Evolutionary conservation across 2,329 filamentous ascomycete species (phyloP).

Genomic region (Cladosporium halotolerans): DNA sequence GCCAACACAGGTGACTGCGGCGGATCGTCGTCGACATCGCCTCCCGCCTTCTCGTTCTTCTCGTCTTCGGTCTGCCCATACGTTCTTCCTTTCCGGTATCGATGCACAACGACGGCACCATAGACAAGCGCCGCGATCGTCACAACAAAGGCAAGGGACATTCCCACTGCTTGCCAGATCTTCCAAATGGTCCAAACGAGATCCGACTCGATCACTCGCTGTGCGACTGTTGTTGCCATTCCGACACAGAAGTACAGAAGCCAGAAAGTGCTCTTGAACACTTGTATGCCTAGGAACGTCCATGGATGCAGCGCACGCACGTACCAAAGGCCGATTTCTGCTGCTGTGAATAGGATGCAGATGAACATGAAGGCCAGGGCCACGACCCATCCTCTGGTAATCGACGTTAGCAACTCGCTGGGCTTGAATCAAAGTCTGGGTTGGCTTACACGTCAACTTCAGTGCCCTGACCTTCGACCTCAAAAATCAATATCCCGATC

Average conservation of each 20-base stretch:
- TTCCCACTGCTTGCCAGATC: constrained; percentile 3
- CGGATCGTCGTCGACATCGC: not conserved
- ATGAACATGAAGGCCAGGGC: constrained; percentile 8
- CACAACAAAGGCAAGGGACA: not conserved
- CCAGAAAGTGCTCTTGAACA: constrained; percentile 18
- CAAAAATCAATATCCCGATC: constrained; percentile 1
- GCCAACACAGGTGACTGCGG: not conserved
- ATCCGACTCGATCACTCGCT: constrained; percentile 1
- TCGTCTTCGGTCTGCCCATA: not conserved
- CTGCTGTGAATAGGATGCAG: constrained; percentile 9
- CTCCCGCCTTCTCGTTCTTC: not conserved
- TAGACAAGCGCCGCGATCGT: constrained; percentile 3
- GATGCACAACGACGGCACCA: not conserved
- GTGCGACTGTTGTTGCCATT: constrained; percentile 3
- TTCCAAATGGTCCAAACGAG: constrained; percentile 4
- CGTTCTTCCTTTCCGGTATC: not conserved
- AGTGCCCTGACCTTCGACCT: constrained; percentile 6
- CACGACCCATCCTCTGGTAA: constrained; percentile 5
- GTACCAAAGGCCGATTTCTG: constrained; percentile 18
- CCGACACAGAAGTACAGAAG: constrained; percentile 11
- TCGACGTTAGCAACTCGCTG: not conserved
- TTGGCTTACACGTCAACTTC: not conserved
- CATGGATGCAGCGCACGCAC: constrained; percentile 17
- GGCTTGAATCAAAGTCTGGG: too few species aligned
- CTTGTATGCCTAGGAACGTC: constrained; percentile 15